These are phyloP conservation scores for Linnemannia hyalina DNA, from an alignment of 192 early-diverging fungal species.

Conservation along the genomic window DNA sequence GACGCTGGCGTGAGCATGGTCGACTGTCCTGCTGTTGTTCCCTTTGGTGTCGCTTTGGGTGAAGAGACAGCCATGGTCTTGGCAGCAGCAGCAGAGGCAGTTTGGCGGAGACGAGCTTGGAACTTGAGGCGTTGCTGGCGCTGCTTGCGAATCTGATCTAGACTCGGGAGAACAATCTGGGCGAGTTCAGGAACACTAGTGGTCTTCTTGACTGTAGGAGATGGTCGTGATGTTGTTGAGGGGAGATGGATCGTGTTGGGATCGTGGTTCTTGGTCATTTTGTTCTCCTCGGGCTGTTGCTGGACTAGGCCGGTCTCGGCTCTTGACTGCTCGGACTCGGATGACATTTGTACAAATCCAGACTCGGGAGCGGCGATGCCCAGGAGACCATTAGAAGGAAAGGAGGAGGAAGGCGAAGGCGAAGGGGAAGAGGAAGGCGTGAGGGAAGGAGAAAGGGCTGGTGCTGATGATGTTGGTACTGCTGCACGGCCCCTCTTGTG, in stretches of 20 bases:
- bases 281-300: neutral
- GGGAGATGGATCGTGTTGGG: conserved; percentile 40
- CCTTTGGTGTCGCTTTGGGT: neutral
- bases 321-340: neutral
- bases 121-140: conserved; percentile 38
- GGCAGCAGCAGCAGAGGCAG: neutral
- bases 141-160: conserved; percentile 37
- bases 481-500: conserved; percentile 32
- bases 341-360: neutral
- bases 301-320: neutral
- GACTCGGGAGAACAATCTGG: conserved; percentile 29
- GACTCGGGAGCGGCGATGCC: neutral
- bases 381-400: neutral
- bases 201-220: too few species aligned
- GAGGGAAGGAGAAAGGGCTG: neutral
- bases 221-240: conserved; percentile 16
- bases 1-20: neutral
- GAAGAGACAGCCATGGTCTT: neutral
- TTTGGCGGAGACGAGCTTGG: conserved; percentile 35
- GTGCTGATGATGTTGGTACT: neutral
- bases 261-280: neutral
- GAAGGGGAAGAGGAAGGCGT: neutral
- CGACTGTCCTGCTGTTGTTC: neutral
- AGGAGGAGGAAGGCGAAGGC: neutral
- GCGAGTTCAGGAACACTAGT: conserved; percentile 18